Evolutionary conservation across 2,329 filamentous ascomycete species (phyloP).

Genomic region (Aspergillus piperis): DNA sequence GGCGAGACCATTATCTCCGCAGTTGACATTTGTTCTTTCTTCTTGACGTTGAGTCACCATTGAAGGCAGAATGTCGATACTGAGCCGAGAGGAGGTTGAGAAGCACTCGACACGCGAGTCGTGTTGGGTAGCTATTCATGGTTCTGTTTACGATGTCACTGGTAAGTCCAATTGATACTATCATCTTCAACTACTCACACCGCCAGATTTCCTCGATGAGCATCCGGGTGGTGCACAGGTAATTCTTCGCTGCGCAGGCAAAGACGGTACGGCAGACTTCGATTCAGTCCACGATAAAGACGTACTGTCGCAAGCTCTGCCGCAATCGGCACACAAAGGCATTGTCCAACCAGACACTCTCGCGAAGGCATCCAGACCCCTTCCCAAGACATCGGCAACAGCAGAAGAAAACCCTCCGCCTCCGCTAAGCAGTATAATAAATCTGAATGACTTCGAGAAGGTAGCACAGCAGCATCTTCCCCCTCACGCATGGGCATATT

Average conservation of each 20-base stretch:
- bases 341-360: slow-evolving; percentile 23
- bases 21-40: not conserved
- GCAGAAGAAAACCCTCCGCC: slow-evolving; percentile 19
- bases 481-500: slow-evolving; percentile 42
- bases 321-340: slow-evolving; percentile 27
- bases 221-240: slow-evolving; percentile 38
- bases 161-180: slow-evolving; percentile 19
- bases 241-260: slow-evolving; percentile 37
- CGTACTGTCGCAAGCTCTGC: slow-evolving; percentile 32
- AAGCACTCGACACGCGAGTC: slow-evolving; percentile 51
- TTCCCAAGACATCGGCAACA: not conserved
- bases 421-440: slow-evolving; percentile 36
- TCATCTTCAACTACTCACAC: not conserved
- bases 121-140: slow-evolving; percentile 56
- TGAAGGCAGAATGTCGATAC: slow-evolving; percentile 15
- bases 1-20: not conserved
- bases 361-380: not conserved
- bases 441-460: slow-evolving; percentile 42
- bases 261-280: slow-evolving; percentile 39
- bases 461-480: slow-evolving; percentile 34
- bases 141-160: slow-evolving; percentile 55
- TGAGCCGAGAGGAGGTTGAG: slow-evolving; percentile 53
- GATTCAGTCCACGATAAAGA: slow-evolving; percentile 37
- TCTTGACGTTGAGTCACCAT: not conserved
- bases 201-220: slow-evolving; percentile 32